Base-by-base conservation (phyloP, 2,329 filamentous ascomycete genomes). In the Davidsoniella eucalypti region DNA sequence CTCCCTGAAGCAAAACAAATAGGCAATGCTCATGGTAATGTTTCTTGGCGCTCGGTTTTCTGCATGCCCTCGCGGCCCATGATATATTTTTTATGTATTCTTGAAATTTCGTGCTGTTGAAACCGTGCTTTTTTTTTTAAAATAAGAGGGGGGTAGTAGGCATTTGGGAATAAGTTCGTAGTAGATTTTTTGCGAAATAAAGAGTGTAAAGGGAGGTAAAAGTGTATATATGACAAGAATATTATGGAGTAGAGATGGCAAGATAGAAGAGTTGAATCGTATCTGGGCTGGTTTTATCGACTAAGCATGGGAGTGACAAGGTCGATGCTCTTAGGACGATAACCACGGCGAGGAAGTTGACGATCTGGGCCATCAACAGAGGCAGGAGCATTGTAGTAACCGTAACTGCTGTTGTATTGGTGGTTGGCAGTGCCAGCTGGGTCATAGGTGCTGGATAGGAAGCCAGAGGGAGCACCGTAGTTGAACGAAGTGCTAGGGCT, bases 261-360 rank as follows among this genome's bases (percentile, higher is more conserved):
- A 23, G 21, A 42, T 2, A 23, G 18, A 39, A 5, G 41, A 21
- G 17, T 21, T 17, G 14, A 26, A 23, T 25, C 25, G 23, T 41
- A 25, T 37, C 37, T 26, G 16, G 25, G 5, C 33, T 12, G 26
- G 17, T 49, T 42, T 8, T 57, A 77, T 57, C 71, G 68, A 48
- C 71, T 67, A 56, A 74, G 60, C 62, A 77, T 70, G 33, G 77
- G 76, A 47, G 76, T 78, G 42, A 80, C 75, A 18, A 80, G 67
- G 63, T 80, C 76, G 57, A 79, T 76, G 63, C 75, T 79, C 63
- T 72, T 77, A 33, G 75, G 74, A 44, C 76, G 67, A 56, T 73
- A 68, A 61, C 76, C 73, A 46, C 70, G 68, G 44, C 76, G 69
- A 12, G 77, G 76, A 21, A 80, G 63, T 5, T 76, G 77, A 7